Conservation (phyloP, 1,284 basidiomycete genomes). For the Moesziomyces sp. region DNA sequence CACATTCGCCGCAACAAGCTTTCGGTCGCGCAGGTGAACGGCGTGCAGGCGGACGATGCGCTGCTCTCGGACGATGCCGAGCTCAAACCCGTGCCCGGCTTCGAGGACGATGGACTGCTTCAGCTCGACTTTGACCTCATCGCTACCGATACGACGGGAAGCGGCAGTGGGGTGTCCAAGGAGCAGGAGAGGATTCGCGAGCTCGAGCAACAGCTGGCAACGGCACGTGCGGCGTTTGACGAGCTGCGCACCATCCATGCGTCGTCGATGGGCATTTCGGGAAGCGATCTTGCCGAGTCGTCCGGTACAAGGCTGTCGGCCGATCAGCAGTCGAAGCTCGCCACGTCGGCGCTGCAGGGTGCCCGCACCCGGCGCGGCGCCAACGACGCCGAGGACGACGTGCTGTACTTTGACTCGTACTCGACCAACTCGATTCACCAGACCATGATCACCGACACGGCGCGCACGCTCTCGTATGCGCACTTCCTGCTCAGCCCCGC, state of each 20-base stretch:
- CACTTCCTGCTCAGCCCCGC: conserved; percentile 80
- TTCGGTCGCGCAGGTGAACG: conserved; percentile 17
- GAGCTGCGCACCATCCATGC: conserved; percentile 52
- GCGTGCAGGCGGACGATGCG: conserved; percentile 6
- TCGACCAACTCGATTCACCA: conserved; percentile 82
- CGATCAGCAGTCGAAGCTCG: conserved; percentile 14
- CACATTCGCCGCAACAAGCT: conserved; percentile 47
- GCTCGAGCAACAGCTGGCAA: conserved; percentile 49
- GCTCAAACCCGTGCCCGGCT: conserved; percentile 61
- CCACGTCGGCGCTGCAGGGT: conserved; percentile 8
- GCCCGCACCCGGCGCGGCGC: conserved; percentile 19
- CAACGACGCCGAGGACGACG: conserved; percentile 74
- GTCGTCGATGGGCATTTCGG: conserved; percentile 33
- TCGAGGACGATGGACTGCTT: conserved; percentile 63
- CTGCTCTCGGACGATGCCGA: conserved; percentile 57
- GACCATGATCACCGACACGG: conserved; percentile 79
- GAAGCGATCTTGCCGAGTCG: conserved; percentile 20
- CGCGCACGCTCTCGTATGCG: conserved; percentile 91
- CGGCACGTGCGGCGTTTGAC: conserved; percentile 43
- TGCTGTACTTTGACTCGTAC: conserved; percentile 94
- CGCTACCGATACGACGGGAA: background rate
- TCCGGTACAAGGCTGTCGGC: background rate
- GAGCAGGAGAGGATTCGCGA: conserved; percentile 20
- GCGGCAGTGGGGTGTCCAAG: background rate
- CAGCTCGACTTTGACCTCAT: conserved; percentile 61